phyloP scores from a whole-genome alignment of 192 early-diverging fungal species.

The Haplosporangium gracile region DNA sequence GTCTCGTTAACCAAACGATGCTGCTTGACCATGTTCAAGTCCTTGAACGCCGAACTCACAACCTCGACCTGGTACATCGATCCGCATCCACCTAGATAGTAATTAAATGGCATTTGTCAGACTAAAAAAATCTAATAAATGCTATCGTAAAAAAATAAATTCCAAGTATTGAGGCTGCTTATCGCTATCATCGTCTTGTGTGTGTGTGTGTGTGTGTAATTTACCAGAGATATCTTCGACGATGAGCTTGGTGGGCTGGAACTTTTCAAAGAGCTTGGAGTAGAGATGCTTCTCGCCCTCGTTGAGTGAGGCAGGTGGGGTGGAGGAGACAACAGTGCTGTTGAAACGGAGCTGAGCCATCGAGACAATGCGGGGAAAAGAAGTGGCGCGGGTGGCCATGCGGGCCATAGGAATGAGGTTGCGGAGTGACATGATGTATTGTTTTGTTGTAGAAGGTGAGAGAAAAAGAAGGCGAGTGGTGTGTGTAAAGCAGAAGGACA shows the following conservation, averaged over 20 bases:
- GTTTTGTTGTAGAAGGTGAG: not conserved
- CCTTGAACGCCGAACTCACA: conserved; percentile 82
- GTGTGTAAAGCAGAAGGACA: not conserved
- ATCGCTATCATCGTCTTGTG: too few species aligned
- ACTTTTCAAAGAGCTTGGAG: conserved; percentile 77
- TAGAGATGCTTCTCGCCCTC: conserved; percentile 82
- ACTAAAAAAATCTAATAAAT: not conserved
- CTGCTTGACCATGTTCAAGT: conserved; percentile 85
- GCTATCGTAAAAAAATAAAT: not conserved
- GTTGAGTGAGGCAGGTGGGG: conserved; percentile 50
- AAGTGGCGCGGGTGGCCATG: not conserved
- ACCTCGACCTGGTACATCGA: conserved; percentile 97
- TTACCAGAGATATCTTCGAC: conserved; percentile 91
- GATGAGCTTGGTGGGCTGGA: conserved; percentile 75
- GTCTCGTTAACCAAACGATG: conserved; percentile 91
- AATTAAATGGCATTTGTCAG: not conserved
- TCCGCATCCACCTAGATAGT: conserved; percentile 88
- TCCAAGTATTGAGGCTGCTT: too few species aligned
- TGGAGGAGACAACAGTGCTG: conserved; percentile 35
- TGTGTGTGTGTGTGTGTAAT: not conserved
- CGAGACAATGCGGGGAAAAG: conserved; percentile 20
- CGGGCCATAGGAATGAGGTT: conserved; percentile 21
- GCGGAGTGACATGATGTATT: conserved; percentile 18
- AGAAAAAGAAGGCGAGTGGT: not conserved
- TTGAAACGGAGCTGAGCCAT: conserved; percentile 21